phyloP scores from a whole-genome alignment of 108 stramenopile genomes.

The Cyclostephanos invisitatus region DNA sequence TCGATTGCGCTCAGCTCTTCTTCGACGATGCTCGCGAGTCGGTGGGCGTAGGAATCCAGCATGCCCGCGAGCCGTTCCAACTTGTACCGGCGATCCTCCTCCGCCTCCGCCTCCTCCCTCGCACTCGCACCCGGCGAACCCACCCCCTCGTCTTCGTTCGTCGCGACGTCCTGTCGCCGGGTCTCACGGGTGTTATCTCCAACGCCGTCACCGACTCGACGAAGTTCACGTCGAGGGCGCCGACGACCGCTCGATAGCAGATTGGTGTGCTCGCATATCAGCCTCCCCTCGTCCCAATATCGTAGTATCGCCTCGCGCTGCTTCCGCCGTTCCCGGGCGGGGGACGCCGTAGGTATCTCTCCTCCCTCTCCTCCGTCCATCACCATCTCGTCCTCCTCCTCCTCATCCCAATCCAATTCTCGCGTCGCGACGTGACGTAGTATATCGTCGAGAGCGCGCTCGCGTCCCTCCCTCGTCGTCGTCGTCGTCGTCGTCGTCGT shows the following conservation, averaged over 20 bases:
- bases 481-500: neutral
- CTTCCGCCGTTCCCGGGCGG: neutral
- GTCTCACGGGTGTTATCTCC: neutral
- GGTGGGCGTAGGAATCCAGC: constrained; percentile 52
- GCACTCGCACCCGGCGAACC: neutral
- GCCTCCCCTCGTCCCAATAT: constrained; percentile 49
- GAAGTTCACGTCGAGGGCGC: neutral
- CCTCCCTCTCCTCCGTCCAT: neutral
- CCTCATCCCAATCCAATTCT: constrained; percentile 21
- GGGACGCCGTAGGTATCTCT: neutral
- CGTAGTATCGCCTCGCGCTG: constrained; percentile 15
- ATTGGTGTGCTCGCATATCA: constrained; percentile 60
- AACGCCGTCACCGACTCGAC: constrained; percentile 13
- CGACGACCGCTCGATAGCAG: constrained; percentile 24
- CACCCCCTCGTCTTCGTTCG: neutral
- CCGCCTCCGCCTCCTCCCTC: neutral
- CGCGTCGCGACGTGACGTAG: constrained; percentile 13
- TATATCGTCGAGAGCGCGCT: neutral
- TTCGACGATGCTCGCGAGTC: constrained; percentile 52
- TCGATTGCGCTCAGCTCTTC: constrained; percentile 49
- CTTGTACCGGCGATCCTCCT: constrained; percentile 20
- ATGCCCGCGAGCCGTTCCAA: constrained; percentile 24
- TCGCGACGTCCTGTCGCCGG: neutral
- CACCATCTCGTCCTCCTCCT: constrained; percentile 19
- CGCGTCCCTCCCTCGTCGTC: neutral